Percentiles rank a stretch among this genome's conserved stretches.
These are phyloP conservation scores for Chaetomium olivaceum DNA, from an alignment of 2,329 filamentous ascomycete genomes.

Conservation along the genomic window DNA sequence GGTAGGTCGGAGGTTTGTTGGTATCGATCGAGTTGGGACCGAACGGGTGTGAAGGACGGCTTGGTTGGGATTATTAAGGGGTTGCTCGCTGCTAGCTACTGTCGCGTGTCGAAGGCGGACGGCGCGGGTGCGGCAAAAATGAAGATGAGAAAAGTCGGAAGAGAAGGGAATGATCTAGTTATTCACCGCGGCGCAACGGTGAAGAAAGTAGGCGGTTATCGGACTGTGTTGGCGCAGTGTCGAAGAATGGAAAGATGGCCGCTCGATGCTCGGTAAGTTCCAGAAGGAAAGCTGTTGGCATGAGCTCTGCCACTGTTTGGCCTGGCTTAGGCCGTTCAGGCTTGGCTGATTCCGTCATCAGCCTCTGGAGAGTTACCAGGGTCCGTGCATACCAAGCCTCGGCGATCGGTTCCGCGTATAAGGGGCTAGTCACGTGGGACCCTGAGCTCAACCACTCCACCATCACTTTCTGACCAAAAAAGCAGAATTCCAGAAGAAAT, in stretches of 20 bases:
- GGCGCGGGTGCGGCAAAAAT: neutral
- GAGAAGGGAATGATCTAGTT: neutral
- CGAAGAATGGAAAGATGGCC: neutral
- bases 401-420: neutral
- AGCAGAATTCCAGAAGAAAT: too few species aligned
- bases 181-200: neutral
- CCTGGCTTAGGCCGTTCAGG: neutral
- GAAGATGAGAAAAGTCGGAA: neutral
- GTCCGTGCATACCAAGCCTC: neutral
- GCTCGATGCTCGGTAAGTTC: conserved; percentile 1
- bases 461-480: too few species aligned
- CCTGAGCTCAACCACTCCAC: neutral
- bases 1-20: neutral
- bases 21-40: neutral
- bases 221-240: neutral
- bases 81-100: neutral
- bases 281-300: neutral
- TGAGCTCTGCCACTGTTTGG: neutral
- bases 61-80: neutral
- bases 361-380: neutral
- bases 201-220: neutral
- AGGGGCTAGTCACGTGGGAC: neutral
- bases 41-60: neutral
- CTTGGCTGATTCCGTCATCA: conserved; percentile 21
- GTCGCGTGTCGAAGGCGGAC: neutral